Evolutionary conservation across 1,284 basidiomycete genomes (phyloP), one percentile per base, ranked within the genome.

Genomic region (Ustilago bromivora): DNA sequence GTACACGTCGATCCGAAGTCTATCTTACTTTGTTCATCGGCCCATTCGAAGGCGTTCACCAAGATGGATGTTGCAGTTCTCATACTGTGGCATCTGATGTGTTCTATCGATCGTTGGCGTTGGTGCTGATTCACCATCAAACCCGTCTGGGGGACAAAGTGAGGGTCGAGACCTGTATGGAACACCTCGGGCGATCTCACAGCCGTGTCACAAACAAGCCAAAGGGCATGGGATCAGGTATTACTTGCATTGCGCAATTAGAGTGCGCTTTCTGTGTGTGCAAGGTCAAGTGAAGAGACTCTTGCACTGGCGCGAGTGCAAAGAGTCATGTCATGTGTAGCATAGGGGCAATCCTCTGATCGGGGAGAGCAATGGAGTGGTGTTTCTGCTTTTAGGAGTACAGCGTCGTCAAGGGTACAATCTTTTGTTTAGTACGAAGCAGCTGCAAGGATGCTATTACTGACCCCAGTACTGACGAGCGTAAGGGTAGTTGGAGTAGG

Each of bases 381-480:
- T 55, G 49, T 38, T 55, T 51, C 28, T 51, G 49, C 23, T 51
- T 31, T 9, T 51, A 51, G 3, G 15, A 51, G 11, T 31, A 51
- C 31, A 51, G 49, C 49, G 49, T 32, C 23, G 35, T 46, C 40
- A 61, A 52, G 40, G 51, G 49, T 12, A 53, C 49, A 53, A 41
- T 49, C 52, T 23, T 46, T 53, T 57, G 4, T 19, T 41, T 28
- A 28, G 47, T 0, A 38, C 43, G 1, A 46, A 19, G 43, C 8
- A 46, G n/a, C 10, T 10, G 11, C 6, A 19, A 28, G 3, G 28
- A 28, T n/a, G 23, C 38, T 35, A 43, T 51, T 66, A 78, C 76
- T 78, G 76, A 28, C 81, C 84, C 82, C 84, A 84, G 79, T 84
- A 85, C 66, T 81, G 80, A 58, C 79, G 81, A 43, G 72, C 80